Base-by-base conservation (phyloP, 495 filamentous ascomycete genomes). In the Chaetomium cochliodes region DNA sequence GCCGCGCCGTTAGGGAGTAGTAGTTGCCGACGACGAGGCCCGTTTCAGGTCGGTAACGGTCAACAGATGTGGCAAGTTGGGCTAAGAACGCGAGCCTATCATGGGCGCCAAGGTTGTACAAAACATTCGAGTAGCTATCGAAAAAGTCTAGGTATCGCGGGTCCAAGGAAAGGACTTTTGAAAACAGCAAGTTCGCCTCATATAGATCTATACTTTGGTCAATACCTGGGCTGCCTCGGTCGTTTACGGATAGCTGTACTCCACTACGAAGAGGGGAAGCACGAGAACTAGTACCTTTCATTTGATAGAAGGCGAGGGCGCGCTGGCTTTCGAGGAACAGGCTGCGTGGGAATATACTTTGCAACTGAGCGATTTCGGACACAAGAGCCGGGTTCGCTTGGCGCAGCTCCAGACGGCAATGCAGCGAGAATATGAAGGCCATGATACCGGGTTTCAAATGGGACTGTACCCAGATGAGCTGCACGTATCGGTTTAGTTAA, bases 81-180 rank as follows among this genome's bases (percentile, higher is more conserved):
- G 44, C 44, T 47, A 47, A 15, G 20, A 47, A 47, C 25, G 51
- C 51, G 25, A 53, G 51, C 28, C 51, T 53, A 25, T 18, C 51
- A 25, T 53, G 51, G 51, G 51, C 28, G 12, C 51, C 51, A 18
- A 53, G 51, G 25, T 18, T 53, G 51, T 28, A 53, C 11, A 53
- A 30, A 25, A 53, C 51, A 53, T 53, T 53, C 13, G 51, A 53
- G 51, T 53, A 53, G 51, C 28, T 25, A 53, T 53, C 51, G 51
- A 53, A 15, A 16, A 53, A 53, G 25, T 53, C 51, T 30, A 53
- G 51, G 28, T 53, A 53, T 28, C 51, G 51, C 25, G 51, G 23
- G 23, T 30, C 51, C 51, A 30, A 18, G 51, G 51, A 25, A 30
- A 53, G 51, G 51, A 53, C 51, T 53, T 53, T 28, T 30, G 51